Percentiles rank a stretch among this genome's conserved stretches.
Evolutionary conservation across 2,329 filamentous ascomycete species (phyloP).

Genomic region (Pseudocercospora cruenta): DNA sequence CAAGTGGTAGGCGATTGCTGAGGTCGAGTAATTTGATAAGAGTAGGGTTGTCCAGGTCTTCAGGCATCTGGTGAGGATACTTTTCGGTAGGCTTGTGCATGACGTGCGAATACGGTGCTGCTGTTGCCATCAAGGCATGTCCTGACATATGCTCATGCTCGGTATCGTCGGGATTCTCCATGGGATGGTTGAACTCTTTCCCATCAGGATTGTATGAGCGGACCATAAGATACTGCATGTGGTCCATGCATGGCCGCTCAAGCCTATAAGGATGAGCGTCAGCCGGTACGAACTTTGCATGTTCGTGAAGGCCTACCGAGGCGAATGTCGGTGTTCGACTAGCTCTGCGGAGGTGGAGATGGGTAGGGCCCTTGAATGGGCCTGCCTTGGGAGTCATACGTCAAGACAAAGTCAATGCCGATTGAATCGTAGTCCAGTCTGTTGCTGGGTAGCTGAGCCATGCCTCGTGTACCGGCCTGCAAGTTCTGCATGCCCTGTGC

Average conservation of each 20-base stretch:
- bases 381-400: constrained; percentile 64
- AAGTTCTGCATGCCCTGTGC: constrained; percentile 15
- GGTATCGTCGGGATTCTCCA: constrained; percentile 52
- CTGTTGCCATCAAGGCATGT: constrained; percentile 91
- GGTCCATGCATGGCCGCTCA: constrained; percentile 91
- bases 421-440: constrained; percentile 75
- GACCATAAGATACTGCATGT: constrained; percentile 77
- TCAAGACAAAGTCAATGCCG: constrained; percentile 87
- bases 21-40: constrained; percentile 81
- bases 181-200: constrained; percentile 41
- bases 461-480: constrained; percentile 25
- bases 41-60: constrained; percentile 72
- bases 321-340: constrained; percentile 16
- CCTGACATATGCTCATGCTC: constrained; percentile 69
- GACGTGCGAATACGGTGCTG: constrained; percentile 72
- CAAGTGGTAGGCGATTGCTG: constrained; percentile 76
- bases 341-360: constrained; percentile 60
- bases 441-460: constrained; percentile 37
- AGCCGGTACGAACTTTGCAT: constrained; percentile 30
- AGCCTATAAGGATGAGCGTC: constrained; percentile 59
- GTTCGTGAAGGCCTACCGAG: constrained; percentile 24
- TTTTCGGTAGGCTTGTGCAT: constrained; percentile 57
- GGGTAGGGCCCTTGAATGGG: constrained; percentile 53
- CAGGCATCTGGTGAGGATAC: constrained; percentile 73
- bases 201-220: constrained; percentile 53